phyloP scores from a whole-genome alignment of 345 rosid genomes.

The Salix koriyanagi region DNA sequence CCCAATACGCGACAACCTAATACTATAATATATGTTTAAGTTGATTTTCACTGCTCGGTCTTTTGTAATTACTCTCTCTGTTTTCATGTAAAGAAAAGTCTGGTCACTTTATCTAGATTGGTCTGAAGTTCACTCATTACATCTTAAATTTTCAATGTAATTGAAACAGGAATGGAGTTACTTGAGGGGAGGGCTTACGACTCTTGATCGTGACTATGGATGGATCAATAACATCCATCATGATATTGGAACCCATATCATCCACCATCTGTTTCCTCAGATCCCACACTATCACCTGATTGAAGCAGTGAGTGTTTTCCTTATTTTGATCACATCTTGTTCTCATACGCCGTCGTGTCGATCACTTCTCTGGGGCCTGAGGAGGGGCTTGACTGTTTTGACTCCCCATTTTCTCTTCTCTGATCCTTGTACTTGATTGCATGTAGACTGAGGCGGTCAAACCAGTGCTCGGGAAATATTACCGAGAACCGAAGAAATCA shows the following conservation, averaged over 20 bases:
- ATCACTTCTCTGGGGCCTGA: neutral
- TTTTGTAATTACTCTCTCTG: too few species aligned
- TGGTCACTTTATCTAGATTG: neutral
- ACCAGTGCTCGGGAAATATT: slow-evolving; percentile 69
- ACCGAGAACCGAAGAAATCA: slow-evolving; percentile 67
- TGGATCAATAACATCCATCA: slow-evolving; percentile 71
- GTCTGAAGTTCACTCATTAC: neutral
- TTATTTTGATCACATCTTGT: too few species aligned
- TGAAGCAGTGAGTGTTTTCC: slow-evolving; percentile 59
- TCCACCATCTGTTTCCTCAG: slow-evolving; percentile 90
- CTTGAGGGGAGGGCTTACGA: slow-evolving; percentile 81
- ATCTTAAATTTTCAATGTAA: neutral
- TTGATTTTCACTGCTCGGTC: neutral
- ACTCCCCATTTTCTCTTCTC: neutral
- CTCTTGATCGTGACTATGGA: slow-evolving; percentile 78
- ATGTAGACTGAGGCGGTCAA: slow-evolving; percentile 63
- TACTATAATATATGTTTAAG: neutral
- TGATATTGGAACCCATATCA: slow-evolving; percentile 84
- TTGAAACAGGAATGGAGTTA: slow-evolving; percentile 74
- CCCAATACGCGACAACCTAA: neutral
- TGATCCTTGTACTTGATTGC: neutral
- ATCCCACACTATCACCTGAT: slow-evolving; percentile 79
- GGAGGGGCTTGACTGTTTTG: neutral
- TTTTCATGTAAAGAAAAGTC: neutral
- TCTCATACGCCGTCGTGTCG: neutral